A percentile compares a stretch with the other conserved stretches of the same genome.
Evolutionary conservation across 805 yeast genomes (phyloP).

Genomic region (Wickerhamiella vanderwaltii): DNA sequence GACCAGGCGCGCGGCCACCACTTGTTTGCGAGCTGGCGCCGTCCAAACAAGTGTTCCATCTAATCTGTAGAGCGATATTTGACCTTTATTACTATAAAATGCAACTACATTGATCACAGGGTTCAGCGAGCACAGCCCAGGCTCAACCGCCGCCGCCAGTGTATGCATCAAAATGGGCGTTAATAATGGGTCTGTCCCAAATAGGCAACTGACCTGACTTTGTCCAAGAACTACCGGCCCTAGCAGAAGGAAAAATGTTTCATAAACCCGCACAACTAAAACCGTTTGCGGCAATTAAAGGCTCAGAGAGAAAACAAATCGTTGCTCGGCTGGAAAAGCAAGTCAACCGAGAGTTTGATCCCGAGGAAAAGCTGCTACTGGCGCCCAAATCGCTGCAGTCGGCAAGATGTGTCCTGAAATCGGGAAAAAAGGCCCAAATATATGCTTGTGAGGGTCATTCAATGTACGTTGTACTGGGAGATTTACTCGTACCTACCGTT

Average conservation of each 20-base stretch:
- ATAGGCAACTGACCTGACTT: too few species aligned
- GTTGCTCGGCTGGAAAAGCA: conserved; percentile 33
- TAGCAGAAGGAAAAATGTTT: too few species aligned
- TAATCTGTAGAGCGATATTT: conserved; percentile 15
- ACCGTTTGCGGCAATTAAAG: conserved; percentile 65
- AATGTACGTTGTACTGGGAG: conserved; percentile 47
- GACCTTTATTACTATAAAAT: conserved; percentile 10
- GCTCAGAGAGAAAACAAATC: conserved; percentile 61
- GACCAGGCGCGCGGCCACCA: conserved; percentile 11
- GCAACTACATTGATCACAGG: conserved; percentile 13
- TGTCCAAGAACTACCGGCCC: too few species aligned
- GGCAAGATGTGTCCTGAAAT: conserved; percentile 44
- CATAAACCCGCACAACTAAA: conserved; percentile 35
- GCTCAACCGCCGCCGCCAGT: neutral
- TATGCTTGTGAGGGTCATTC: conserved; percentile 56
- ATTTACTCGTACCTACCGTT: conserved; percentile 45
- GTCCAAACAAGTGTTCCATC: conserved; percentile 23
- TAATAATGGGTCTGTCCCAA: neutral
- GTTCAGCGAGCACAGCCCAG: conserved; percentile 1
- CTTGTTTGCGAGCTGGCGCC: conserved; percentile 12
- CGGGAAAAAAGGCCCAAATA: conserved; percentile 45
- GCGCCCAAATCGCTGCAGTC: conserved; percentile 45
- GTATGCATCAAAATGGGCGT: conserved; percentile 4
- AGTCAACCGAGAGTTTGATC: conserved; percentile 23
- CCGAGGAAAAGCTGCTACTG: conserved; percentile 27